Evolutionary conservation across 2,329 filamentous ascomycete genomes (phyloP).

Genomic region (Phaeophleospora eucalypticola): DNA sequence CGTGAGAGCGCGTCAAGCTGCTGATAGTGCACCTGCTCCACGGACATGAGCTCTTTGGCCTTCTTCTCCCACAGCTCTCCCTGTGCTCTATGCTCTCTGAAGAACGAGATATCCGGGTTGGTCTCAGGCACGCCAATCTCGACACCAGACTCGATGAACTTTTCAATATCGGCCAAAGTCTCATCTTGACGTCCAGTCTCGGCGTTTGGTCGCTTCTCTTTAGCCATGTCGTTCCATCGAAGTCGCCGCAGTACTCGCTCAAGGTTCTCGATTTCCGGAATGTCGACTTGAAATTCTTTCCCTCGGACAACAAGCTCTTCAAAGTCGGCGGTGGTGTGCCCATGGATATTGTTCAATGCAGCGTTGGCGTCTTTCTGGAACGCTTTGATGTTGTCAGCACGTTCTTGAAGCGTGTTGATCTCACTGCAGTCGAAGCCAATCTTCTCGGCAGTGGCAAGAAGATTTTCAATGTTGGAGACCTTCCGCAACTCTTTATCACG

Average conservation of each 20-base stretch:
- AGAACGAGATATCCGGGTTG: conserved; percentile 73
- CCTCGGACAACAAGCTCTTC: conserved; percentile 90
- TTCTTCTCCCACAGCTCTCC: conserved; percentile 90
- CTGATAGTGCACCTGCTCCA: conserved; percentile 86
- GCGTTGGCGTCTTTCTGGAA: conserved; percentile 74
- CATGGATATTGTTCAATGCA: conserved; percentile 63
- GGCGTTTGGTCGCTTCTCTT: conserved; percentile 43
- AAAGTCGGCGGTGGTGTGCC: conserved; percentile 66
- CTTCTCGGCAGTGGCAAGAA: conserved; percentile 77
- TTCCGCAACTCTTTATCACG: conserved; percentile 79
- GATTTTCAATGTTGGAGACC: conserved; percentile 79
- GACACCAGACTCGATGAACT: conserved; percentile 72
- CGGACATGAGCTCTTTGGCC: conserved; percentile 86
- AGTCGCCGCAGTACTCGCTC: conserved; percentile 77
- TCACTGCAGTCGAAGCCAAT: conserved; percentile 93
- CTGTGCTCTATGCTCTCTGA: conserved; percentile 68
- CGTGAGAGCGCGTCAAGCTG: conserved; percentile 87
- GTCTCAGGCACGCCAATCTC: conserved; percentile 73
- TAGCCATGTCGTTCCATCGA: conserved; percentile 80
- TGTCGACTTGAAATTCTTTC: conserved; percentile 83
- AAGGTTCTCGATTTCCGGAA: conserved; percentile 79
- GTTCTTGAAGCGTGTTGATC: conserved; percentile 78
- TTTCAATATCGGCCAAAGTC: conserved; percentile 71
- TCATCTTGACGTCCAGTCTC: conserved; percentile 50
- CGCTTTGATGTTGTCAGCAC: conserved; percentile 74